Conservation (phyloP, 257 asterid genomes). For the Plantago elongata region DNA sequence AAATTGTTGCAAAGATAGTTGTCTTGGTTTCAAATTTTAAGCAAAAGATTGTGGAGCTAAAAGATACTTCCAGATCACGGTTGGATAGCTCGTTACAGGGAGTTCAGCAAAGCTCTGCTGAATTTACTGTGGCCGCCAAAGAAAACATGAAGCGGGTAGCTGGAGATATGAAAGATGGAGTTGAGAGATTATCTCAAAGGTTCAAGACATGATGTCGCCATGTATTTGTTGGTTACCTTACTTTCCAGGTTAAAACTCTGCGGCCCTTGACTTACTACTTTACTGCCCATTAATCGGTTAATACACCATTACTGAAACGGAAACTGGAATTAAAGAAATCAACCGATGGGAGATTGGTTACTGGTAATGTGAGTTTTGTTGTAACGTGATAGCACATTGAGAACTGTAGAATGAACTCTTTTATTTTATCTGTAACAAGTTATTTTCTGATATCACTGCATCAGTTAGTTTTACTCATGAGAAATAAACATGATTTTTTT, state of each 20-base stretch:
- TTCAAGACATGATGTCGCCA: conserved; percentile 62
- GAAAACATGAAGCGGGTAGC: conserved; percentile 70
- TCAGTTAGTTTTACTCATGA: too few relatives aligned
- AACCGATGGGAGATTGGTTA: not conserved
- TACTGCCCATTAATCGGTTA: not conserved
- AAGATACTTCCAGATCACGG: conserved; percentile 34
- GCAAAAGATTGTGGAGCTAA: conserved; percentile 52
- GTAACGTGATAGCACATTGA: conserved; percentile 7
- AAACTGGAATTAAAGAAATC: conserved; percentile 12
- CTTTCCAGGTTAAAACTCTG: not conserved
- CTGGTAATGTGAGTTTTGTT: not conserved
- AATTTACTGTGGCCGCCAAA: conserved; percentile 38
- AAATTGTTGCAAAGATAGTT: conserved; percentile 51
- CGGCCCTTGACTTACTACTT: not conserved
- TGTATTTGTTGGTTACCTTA: not conserved
- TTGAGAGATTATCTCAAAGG: conserved; percentile 75
- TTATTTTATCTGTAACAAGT: not conserved
- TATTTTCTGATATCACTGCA: too few relatives aligned
- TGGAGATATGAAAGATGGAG: conserved; percentile 85
- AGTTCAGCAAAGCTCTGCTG: conserved; percentile 36
- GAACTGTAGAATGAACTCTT: not conserved
- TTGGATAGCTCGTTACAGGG: conserved; percentile 47
- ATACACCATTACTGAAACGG: conserved; percentile 17
- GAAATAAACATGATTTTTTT: too few relatives aligned
- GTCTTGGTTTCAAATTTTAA: conserved; percentile 41